Percentiles rank a stretch among this genome's conserved stretches.
Conservation (phyloP, 345 rosid genomes). For the Eucalyptus pauciflora region DNA sequence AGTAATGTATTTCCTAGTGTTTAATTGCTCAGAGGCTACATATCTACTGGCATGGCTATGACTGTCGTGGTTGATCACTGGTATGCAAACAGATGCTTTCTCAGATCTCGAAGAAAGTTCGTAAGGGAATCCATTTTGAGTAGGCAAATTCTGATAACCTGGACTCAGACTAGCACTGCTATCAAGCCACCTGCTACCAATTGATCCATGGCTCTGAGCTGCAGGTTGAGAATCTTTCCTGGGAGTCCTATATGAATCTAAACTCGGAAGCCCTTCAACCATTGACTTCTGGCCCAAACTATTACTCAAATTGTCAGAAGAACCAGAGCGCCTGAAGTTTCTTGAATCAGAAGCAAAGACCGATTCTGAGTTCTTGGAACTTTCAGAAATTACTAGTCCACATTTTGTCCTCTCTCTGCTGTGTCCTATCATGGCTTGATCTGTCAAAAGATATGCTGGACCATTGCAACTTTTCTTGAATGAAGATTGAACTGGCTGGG, state of each 20-base stretch:
- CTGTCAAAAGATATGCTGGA: slow-evolving; percentile 21
- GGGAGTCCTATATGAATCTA: slow-evolving; percentile 33
- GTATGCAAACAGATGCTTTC: neutral
- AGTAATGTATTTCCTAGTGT: slow-evolving; percentile 3
- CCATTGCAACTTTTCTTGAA: slow-evolving; percentile 25
- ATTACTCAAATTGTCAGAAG: slow-evolving; percentile 39
- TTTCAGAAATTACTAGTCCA: slow-evolving; percentile 22
- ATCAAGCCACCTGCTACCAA: slow-evolving; percentile 41
- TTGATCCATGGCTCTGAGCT: slow-evolving; percentile 32
- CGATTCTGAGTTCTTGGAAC: slow-evolving; percentile 15
- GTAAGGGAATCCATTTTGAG: slow-evolving; percentile 17
- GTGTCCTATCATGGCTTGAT: slow-evolving; percentile 28
- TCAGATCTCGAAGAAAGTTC: neutral
- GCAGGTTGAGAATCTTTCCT: slow-evolving; percentile 27
- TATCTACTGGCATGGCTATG: slow-evolving; percentile 16
- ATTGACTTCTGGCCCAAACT: slow-evolving; percentile 46
- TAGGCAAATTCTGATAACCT: slow-evolving; percentile 25
- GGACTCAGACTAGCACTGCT: slow-evolving; percentile 28
- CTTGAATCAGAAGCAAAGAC: slow-evolving; percentile 31
- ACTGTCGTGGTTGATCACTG: slow-evolving; percentile 2
- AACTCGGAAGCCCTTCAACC: slow-evolving; percentile 30
- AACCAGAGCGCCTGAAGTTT: slow-evolving; percentile 42
- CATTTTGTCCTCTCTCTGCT: slow-evolving; percentile 22
- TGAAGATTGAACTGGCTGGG: slow-evolving; percentile 29
- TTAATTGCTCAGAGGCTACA: slow-evolving; percentile 8